These are phyloP conservation scores for Cenchrus purpureus DNA, from an alignment of 176 grass and related monocot genomes.

Conservation along the genomic window DNA sequence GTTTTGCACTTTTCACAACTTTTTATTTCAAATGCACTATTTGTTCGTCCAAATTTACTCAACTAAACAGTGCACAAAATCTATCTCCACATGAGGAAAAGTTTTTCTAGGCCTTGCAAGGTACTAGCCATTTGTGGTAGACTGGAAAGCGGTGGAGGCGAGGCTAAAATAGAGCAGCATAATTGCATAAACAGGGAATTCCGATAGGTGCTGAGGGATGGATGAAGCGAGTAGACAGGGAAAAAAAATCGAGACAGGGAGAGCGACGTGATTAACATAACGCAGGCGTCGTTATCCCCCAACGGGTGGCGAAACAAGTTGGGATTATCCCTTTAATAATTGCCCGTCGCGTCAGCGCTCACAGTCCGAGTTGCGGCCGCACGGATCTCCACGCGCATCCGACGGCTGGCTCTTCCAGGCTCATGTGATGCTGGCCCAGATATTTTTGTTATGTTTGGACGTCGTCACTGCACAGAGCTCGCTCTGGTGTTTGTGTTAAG, in stretches of 20 bases:
- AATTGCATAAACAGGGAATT: background rate
- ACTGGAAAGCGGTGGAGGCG: background rate
- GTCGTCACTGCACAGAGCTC: too few species aligned
- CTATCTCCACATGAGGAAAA: too few species aligned
- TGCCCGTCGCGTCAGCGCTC: background rate
- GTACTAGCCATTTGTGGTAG: slow-evolving; percentile 2
- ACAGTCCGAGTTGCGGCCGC: background rate
- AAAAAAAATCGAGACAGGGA: background rate
- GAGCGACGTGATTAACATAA: slow-evolving; percentile 14
- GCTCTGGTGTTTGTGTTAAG: background rate
- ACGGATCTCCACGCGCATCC: background rate
- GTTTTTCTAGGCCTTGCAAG: background rate
- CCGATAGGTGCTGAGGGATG: background rate
- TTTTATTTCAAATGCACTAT: too few species aligned
- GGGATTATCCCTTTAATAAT: slow-evolving; percentile 31
- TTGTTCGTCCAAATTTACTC: too few species aligned
- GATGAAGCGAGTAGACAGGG: background rate
- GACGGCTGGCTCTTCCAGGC: background rate
- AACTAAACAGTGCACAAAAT: too few species aligned
- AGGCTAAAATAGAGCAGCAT: background rate
- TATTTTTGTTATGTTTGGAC: background rate
- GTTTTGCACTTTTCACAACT: too few species aligned
- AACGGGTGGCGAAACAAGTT: slow-evolving; percentile 15
- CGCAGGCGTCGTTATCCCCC: slow-evolving; percentile 19
- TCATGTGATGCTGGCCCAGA: background rate